phyloP scores from a whole-genome alignment of 768 basidiomycete species.

The Tylopilus plumbeoviolaceoides region DNA sequence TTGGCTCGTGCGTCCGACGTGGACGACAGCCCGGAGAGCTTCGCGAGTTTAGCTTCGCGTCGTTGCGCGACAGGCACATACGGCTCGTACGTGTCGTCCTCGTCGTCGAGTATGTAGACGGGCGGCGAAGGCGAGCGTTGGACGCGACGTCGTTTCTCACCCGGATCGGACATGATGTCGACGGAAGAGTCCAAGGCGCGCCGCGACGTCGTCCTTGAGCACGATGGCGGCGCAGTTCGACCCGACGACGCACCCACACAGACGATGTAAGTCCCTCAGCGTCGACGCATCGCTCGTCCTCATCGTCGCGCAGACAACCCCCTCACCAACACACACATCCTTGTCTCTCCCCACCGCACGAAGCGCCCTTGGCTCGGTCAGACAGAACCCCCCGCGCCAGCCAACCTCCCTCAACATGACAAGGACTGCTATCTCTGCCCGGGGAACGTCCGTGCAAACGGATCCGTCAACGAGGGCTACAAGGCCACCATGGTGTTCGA shows the following conservation, averaged over 20 bases:
- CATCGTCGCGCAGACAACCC: slow-evolving; percentile 61
- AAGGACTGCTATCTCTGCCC: slow-evolving; percentile 84
- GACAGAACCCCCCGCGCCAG: slow-evolving; percentile 58
- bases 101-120: slow-evolving; percentile 57
- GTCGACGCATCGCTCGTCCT: background rate
- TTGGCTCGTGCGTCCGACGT: slow-evolving; percentile 47
- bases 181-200: background rate
- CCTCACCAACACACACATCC: slow-evolving; percentile 67
- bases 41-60: slow-evolving; percentile 74
- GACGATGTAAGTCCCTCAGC: slow-evolving; percentile 50
- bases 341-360: slow-evolving; percentile 86
- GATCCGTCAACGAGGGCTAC: slow-evolving; percentile 64
- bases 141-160: slow-evolving; percentile 48
- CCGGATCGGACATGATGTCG: slow-evolving; percentile 25
- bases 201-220: background rate
- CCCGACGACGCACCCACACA: slow-evolving; percentile 61
- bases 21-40: slow-evolving; percentile 60
- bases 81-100: slow-evolving; percentile 65
- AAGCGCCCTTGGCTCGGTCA: slow-evolving; percentile 93
- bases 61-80: slow-evolving; percentile 88
- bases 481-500: slow-evolving; percentile 64
- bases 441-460: slow-evolving; percentile 73
- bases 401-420: slow-evolving; percentile 60
- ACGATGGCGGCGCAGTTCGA: slow-evolving; percentile 43
- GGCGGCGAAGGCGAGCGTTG: slow-evolving; percentile 58